Base-by-base conservation (phyloP, 1,284 basidiomycete species). In the Ceraceosorus guamensis region DNA sequence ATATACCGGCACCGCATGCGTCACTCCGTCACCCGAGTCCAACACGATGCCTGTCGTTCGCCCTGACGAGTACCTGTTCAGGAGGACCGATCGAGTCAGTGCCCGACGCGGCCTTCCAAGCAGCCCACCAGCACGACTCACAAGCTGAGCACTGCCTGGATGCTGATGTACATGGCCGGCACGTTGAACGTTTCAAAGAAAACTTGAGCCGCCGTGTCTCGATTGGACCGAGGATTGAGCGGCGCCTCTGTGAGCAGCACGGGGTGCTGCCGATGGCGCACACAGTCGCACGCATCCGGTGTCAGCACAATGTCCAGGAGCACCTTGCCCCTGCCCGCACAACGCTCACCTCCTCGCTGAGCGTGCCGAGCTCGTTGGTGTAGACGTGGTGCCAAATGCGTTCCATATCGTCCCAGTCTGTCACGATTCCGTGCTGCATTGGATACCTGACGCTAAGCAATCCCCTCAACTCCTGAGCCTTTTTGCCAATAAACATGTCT, bases 111-210 rank as follows among this genome's bases (percentile, higher is more conserved):
- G n/a, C n/a, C 41, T 30, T 3, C 11, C 30, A 13, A 11, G 46
- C 2, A 11, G 44, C 46, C 24, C 13, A 14, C 5, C n/a, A 10
- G 50, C 5, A 7, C 16, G 4, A 79, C 87, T 77, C 75, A 95
- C 90, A 99, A 79, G 65, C 91, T 91, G 55, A 99, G 80, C 18
- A 99, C 93, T 31, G 95, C 95, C 79, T 99, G 95, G 4, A 99
- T 89, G 49, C 89, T 92, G 14, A 89, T 93, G 79, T 91, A 98
- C 60, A 99, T 80, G 6, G 95, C 95, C 18, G 95, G 95, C 16
- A 98, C 95, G 77, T 99, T 99, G 84, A 92, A 92, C 43, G 89
- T 91, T 82, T 93, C 89, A 78, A 93, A 93, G 86, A 92, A 91
- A 82, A 91, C 90, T 80, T 91, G 89, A 57, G 89, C 91, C 85